Evolutionary conservation across 345 rosid genomes (phyloP).

Genomic region (Gynandropsis gynandra): DNA sequence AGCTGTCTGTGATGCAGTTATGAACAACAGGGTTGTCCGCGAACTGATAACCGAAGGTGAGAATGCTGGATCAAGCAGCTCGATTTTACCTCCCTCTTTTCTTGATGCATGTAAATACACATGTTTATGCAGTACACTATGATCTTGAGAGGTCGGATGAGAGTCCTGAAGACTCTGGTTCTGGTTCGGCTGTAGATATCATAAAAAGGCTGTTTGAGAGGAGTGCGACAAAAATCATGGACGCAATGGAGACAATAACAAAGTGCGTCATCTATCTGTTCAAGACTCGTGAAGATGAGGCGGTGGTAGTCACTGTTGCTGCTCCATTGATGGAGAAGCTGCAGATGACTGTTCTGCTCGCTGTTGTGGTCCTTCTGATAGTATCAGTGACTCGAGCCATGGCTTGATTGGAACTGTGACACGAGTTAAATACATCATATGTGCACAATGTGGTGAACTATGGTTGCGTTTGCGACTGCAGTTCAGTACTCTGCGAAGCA

Average conservation of each 20-base stretch:
- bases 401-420: too few relatives aligned
- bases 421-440: too few relatives aligned
- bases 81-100: neutral
- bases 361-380: conserved; percentile 58
- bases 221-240: conserved; percentile 39
- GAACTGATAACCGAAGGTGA: conserved; percentile 40
- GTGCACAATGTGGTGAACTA: too few relatives aligned
- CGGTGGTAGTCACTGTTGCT: conserved; percentile 24
- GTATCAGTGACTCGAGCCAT: conserved; percentile 58
- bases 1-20: conserved; percentile 87
- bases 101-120: neutral
- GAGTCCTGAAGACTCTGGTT: conserved; percentile 24
- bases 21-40: conserved; percentile 63
- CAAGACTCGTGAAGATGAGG: conserved; percentile 29
- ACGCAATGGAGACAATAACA: conserved; percentile 43
- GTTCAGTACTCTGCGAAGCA: too few relatives aligned
- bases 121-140: conserved; percentile 22
- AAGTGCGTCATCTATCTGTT: conserved; percentile 43
- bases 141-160: conserved; percentile 33
- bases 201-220: conserved; percentile 47
- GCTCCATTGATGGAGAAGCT: conserved; percentile 52
- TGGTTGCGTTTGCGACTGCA: too few relatives aligned
- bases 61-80: neutral
- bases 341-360: conserved; percentile 55
- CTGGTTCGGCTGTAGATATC: conserved; percentile 32